phyloP scores from a whole-genome alignment of 768 basidiomycete genomes.

The Mycena vulgaris region DNA sequence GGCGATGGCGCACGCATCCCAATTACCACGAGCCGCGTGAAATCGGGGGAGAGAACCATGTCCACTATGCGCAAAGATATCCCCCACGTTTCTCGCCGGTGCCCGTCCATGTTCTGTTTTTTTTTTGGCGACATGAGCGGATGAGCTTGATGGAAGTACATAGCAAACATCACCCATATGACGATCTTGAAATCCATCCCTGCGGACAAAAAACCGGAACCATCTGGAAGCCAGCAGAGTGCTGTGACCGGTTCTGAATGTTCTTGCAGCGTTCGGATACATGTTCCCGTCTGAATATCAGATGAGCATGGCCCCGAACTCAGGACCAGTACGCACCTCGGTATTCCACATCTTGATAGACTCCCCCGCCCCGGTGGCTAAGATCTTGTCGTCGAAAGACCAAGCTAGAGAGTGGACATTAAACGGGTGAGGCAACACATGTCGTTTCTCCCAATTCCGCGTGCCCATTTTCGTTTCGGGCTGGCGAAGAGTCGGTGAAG shows the following conservation, averaged over 20 bases:
- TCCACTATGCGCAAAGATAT: slow-evolving; percentile 88
- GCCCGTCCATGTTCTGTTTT: slow-evolving; percentile 87
- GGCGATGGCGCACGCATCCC: slow-evolving; percentile 68
- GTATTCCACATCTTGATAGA: slow-evolving; percentile 92
- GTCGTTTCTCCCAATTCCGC: slow-evolving; percentile 73
- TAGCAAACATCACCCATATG: slow-evolving; percentile 76
- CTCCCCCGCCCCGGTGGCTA: slow-evolving; percentile 88
- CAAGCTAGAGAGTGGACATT: slow-evolving; percentile 89
- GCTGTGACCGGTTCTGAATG: slow-evolving; percentile 91
- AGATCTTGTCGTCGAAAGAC: slow-evolving; percentile 89
- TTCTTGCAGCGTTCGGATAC: slow-evolving; percentile 73
- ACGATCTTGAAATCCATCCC: slow-evolving; percentile 88
- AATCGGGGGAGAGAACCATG: slow-evolving; percentile 90
- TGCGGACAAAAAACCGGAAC: slow-evolving; percentile 90
- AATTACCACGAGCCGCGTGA: slow-evolving; percentile 86
- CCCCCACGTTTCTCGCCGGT: slow-evolving; percentile 78
- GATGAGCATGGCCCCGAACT: slow-evolving; percentile 29
- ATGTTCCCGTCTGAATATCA: slow-evolving; percentile 76
- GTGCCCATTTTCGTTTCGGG: slow-evolving; percentile 63
- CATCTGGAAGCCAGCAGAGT: slow-evolving; percentile 90
- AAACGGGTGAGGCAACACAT: slow-evolving; percentile 80
- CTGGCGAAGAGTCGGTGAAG: slow-evolving; percentile 45
- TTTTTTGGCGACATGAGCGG: slow-evolving; percentile 27
- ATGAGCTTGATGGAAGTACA: slow-evolving; percentile 26
- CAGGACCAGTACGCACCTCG: slow-evolving; percentile 67